A percentile compares a stretch with the other conserved stretches of the same genome.
These are phyloP conservation scores for Senna tora DNA, from an alignment of 306 rosid genomes.

Conservation along the genomic window DNA sequence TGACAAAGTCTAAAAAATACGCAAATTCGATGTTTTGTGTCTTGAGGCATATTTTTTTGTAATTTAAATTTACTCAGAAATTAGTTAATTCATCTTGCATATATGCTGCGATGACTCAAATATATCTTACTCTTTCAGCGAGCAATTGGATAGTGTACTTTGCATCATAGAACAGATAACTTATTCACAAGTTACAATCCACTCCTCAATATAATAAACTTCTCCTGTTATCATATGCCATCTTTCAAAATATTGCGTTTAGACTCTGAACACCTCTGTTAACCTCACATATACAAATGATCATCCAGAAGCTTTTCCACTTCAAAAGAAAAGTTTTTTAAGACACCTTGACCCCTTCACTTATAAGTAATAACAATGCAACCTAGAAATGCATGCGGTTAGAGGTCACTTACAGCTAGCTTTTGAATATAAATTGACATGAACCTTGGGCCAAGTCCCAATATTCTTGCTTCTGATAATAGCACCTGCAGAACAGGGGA, in stretches of 20 bases:
- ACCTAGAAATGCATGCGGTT: not conserved
- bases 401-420: constrained; percentile 73
- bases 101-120: not conserved
- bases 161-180: not conserved
- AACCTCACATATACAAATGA: not conserved
- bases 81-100: not conserved
- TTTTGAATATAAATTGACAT: constrained; percentile 85
- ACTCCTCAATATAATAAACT: not conserved
- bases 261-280: not conserved
- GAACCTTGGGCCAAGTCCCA: constrained; percentile 92
- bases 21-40: not conserved
- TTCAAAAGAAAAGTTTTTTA: not conserved
- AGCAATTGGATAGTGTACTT: not conserved
- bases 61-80: not conserved
- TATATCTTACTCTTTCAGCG: not conserved
- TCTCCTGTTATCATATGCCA: not conserved
- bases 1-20: not conserved
- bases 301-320: not conserved
- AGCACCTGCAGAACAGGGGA: constrained; percentile 59
- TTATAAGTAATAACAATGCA: constrained; percentile 1
- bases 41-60: not conserved
- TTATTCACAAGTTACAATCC: not conserved
- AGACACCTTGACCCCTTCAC: not conserved
- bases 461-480: constrained; percentile 79
- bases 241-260: not conserved